phyloP scores from a whole-genome alignment of 1,284 basidiomycete genomes.

The Anthracocystis panici-leucophaei region DNA sequence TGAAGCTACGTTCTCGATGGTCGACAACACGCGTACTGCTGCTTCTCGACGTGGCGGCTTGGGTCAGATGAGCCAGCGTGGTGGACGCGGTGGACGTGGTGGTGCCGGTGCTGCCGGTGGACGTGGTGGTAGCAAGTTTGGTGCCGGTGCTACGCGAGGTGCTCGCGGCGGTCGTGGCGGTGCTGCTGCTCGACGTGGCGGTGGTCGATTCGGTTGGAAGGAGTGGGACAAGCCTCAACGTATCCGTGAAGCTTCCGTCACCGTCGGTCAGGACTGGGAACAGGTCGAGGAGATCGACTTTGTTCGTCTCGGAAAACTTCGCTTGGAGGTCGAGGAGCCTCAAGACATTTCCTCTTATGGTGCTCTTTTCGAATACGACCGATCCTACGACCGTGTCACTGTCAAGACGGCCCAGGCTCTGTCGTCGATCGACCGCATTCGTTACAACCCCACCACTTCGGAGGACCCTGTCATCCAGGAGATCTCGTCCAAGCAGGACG shows the following conservation, averaged over 20 bases:
- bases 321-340: constrained; percentile 79
- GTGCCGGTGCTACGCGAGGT: constrained; percentile 53
- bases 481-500: constrained; percentile 71
- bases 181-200: constrained; percentile 47
- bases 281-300: constrained; percentile 98
- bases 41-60: constrained; percentile 67
- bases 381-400: constrained; percentile 93
- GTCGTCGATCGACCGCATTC: constrained; percentile 91
- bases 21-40: constrained; percentile 78
- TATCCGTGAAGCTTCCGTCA: constrained; percentile 91
- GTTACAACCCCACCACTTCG: constrained; percentile 96
- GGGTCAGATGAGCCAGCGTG: constrained; percentile 70
- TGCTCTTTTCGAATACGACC: constrained; percentile 91
- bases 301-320: constrained; percentile 88
- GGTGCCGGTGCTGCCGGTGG: constrained; percentile 56
- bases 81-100: constrained; percentile 65
- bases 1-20: constrained; percentile 95
- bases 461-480: constrained; percentile 80
- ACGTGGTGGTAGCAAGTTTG: constrained; percentile 53
- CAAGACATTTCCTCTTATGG: constrained; percentile 79
- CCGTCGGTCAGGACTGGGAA: constrained; percentile 89
- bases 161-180: constrained; percentile 71
- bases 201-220: constrained; percentile 82
- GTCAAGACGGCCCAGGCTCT: constrained; percentile 86
- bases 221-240: constrained; percentile 94